A percentile compares a stretch with the other conserved stretches of the same genome.
Evolutionary conservation across 106 monocot species (phyloP).

Genomic region (Allium sativum): DNA sequence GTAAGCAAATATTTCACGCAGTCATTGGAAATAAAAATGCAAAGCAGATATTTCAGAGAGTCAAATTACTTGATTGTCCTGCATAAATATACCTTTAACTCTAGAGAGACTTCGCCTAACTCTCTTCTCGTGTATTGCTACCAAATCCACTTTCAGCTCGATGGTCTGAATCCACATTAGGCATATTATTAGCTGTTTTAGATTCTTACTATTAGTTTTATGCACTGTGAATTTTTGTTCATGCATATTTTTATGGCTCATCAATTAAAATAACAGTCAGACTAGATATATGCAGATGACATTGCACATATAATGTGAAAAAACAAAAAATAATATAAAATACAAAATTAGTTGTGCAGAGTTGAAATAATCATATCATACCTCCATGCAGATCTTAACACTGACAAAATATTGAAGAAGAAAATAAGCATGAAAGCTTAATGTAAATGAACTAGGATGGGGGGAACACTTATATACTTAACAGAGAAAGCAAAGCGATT

Average conservation of each 20-base stretch:
- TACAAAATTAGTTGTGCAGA: neutral
- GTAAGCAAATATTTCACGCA: neutral
- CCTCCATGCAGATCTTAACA: constrained; percentile 21
- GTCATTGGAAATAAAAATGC: too few species aligned
- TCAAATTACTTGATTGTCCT: neutral
- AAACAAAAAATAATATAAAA: neutral
- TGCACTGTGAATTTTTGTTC: neutral
- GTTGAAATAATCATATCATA: neutral
- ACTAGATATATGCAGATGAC: neutral
- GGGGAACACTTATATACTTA: constrained; percentile 18
- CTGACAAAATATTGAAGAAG: neutral
- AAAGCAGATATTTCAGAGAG: neutral
- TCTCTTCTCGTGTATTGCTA: constrained; percentile 93
- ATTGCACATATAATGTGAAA: neutral
- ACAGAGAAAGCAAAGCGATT: constrained; percentile 19
- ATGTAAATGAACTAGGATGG: constrained; percentile 3
- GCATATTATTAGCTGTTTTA: neutral
- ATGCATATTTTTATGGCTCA: neutral
- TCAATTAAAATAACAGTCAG: too few species aligned
- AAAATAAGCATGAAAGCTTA: constrained; percentile 23
- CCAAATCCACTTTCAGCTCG: constrained; percentile 93
- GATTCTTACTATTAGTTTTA: neutral
- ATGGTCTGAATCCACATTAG: constrained; percentile 37
- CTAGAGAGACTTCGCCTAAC: constrained; percentile 80
- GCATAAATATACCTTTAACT: constrained; percentile 47